A percentile compares a stretch with the other conserved stretches of the same genome.
Conservation (phyloP, 169 alveolate genomes). For the Eimeria acervulina region DNA sequence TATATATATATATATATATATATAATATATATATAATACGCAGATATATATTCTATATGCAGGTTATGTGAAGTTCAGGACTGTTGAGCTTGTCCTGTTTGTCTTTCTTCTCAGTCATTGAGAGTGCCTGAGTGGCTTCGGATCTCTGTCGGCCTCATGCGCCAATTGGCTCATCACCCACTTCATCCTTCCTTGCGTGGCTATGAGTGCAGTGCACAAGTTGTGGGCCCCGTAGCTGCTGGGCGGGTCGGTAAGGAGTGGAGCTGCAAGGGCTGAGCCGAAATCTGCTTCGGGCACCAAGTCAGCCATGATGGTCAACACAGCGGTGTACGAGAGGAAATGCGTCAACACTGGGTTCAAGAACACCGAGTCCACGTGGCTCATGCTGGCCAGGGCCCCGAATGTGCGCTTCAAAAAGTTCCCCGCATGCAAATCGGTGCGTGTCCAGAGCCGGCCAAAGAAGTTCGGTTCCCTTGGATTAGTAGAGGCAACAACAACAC, state of each 20-base stretch:
- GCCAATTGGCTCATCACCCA: constrained; percentile 39
- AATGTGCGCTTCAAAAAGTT: constrained; percentile 50
- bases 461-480: constrained; percentile 61
- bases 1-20: too few species aligned
- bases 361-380: constrained; percentile 52
- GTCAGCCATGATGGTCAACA: constrained; percentile 71
- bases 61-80: background rate
- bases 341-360: constrained; percentile 64
- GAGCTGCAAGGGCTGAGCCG: constrained; percentile 69
- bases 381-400: constrained; percentile 70
- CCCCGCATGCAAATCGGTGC: constrained; percentile 50
- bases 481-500: constrained; percentile 55
- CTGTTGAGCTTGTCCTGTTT: background rate
- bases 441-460: constrained; percentile 58
- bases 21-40: too few species aligned
- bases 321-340: constrained; percentile 55
- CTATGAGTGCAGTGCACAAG: constrained; percentile 46
- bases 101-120: background rate
- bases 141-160: constrained; percentile 13
- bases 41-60: too few species aligned
- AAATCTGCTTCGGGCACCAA: constrained; percentile 69
- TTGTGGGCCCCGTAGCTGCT: constrained; percentile 37
- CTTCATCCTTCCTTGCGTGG: constrained; percentile 30
- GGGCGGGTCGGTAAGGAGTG: constrained; percentile 22
- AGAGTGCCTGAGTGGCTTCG: background rate